These are phyloP conservation scores for Xylariaceae sp. DNA, from an alignment of 2,329 filamentous ascomycete genomes.

Conservation along the genomic window DNA sequence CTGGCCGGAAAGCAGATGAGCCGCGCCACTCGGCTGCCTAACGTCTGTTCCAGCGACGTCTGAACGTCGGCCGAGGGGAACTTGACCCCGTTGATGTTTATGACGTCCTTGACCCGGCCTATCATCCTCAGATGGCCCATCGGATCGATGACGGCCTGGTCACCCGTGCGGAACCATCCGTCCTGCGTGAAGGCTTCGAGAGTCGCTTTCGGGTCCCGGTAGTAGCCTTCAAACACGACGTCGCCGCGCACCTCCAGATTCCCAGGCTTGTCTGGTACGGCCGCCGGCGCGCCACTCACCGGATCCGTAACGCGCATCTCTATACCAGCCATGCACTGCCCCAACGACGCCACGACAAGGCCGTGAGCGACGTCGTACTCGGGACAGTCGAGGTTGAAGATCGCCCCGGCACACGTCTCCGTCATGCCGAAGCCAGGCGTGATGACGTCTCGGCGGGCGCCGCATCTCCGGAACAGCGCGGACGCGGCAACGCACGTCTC, in stretches of 20 bases:
- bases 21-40: conserved; percentile 8
- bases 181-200: conserved; percentile 46
- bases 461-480: conserved; percentile 21
- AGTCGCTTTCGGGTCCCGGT: conserved; percentile 33
- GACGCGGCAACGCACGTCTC: conserved; percentile 23
- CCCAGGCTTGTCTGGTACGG: conserved; percentile 30
- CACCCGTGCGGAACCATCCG: conserved; percentile 36
- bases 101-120: conserved; percentile 33
- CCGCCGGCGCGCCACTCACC: conserved; percentile 13
- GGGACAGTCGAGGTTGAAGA: conserved; percentile 35
- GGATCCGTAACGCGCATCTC: conserved; percentile 28
- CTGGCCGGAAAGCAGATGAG: conserved; percentile 31
- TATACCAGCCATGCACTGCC: conserved; percentile 29
- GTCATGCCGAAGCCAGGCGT: conserved; percentile 41
- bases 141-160: conserved; percentile 13
- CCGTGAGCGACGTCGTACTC: conserved; percentile 24
- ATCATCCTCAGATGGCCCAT: conserved; percentile 26
- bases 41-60: conserved; percentile 28
- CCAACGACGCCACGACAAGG: conserved; percentile 27
- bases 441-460: conserved; percentile 27
- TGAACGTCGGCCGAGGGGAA: conserved; percentile 30
- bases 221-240: conserved; percentile 59
- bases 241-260: conserved; percentile 52
- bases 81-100: conserved; percentile 42
- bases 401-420: conserved; percentile 43